Percentiles rank a stretch among this genome's conserved stretches.
These are phyloP conservation scores for Aotearoamyces nothofagi DNA, from an alignment of 2,329 filamentous ascomycete genomes.

Conservation along the genomic window DNA sequence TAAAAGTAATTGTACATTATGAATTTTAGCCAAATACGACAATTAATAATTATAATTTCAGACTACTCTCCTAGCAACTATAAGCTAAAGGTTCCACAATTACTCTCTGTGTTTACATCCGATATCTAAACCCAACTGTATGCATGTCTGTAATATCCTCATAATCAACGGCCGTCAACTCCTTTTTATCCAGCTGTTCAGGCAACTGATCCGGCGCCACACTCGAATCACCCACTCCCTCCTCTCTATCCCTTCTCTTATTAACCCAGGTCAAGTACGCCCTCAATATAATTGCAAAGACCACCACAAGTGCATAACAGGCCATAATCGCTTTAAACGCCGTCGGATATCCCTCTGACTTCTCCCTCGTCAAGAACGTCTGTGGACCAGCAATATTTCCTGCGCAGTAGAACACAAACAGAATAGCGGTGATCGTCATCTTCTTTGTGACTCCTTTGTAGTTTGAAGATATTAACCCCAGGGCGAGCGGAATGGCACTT, in stretches of 20 bases:
- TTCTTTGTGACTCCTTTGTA: slow-evolving; percentile 19
- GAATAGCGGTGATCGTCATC: slow-evolving; percentile 16
- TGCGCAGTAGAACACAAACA: slow-evolving; percentile 13
- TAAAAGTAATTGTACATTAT: too few species aligned
- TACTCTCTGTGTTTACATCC: slow-evolving; percentile 28
- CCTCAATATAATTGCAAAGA: slow-evolving; percentile 10
- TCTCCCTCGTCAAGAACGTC: slow-evolving; percentile 6
- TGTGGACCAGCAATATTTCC: slow-evolving; percentile 14
- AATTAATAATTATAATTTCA: too few species aligned
- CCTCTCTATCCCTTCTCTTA: slow-evolving; percentile 21
- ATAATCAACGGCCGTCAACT: slow-evolving; percentile 29
- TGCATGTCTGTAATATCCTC: slow-evolving; percentile 47
- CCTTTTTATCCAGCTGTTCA: slow-evolving; percentile 21
- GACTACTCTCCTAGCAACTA: too few species aligned
- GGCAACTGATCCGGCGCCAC: slow-evolving; percentile 13
- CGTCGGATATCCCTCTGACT: too few species aligned
- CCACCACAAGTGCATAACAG: slow-evolving; percentile 10
- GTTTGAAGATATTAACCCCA: slow-evolving; percentile 17
- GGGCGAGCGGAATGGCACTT: slow-evolving; percentile 15
- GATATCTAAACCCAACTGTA: slow-evolving; percentile 41
- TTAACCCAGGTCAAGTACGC: slow-evolving; percentile 12
- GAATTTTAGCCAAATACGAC: too few species aligned
- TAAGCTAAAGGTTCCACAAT: too few species aligned
- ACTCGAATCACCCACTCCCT: slow-evolving; percentile 27
- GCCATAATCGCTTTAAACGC: slow-evolving; percentile 15